These are phyloP conservation scores for Boletus sensibilis DNA, from an alignment of 768 basidiomycete species.

Conservation along the genomic window DNA sequence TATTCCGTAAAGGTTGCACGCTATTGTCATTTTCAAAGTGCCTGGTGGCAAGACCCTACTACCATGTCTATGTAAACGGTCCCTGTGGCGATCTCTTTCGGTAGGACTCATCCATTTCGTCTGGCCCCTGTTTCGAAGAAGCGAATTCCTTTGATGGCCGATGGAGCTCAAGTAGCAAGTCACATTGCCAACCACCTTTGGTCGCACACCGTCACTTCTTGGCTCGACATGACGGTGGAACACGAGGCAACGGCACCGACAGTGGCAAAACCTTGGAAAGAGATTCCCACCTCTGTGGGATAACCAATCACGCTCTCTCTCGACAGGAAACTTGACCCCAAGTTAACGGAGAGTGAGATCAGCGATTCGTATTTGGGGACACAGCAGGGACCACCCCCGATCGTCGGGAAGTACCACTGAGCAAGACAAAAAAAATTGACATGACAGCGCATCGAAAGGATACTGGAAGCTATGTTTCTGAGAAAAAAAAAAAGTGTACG, in stretches of 20 bases:
- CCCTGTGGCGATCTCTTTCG: slow-evolving; percentile 22
- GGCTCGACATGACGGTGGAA: neutral
- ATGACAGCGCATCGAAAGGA: slow-evolving; percentile 10
- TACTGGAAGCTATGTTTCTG: neutral
- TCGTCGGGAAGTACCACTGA: neutral
- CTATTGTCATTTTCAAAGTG: slow-evolving; percentile 14
- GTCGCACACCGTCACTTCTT: neutral
- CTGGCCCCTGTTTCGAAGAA: slow-evolving; percentile 13
- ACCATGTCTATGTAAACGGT: slow-evolving; percentile 1
- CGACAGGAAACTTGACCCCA: slow-evolving; percentile 8
- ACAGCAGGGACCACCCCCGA: slow-evolving; percentile 12
- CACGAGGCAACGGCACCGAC: slow-evolving; percentile 2
- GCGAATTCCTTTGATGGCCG: neutral
- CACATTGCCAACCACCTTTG: neutral
- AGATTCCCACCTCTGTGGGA: slow-evolving; percentile 27
- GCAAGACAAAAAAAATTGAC: slow-evolving; percentile 4
- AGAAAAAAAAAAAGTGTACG: slow-evolving; percentile 10
- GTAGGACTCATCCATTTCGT: neutral
- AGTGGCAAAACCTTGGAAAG: neutral
- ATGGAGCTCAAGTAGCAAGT: neutral
- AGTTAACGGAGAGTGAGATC: slow-evolving; percentile 12
- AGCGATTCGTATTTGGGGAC: neutral
- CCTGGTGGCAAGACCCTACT: slow-evolving; percentile 17
- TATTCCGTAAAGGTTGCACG: slow-evolving; percentile 16
- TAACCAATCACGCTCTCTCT: neutral